These are phyloP conservation scores for Alternaria sp. DNA, from an alignment of 2,329 filamentous ascomycete genomes.

Conservation along the genomic window DNA sequence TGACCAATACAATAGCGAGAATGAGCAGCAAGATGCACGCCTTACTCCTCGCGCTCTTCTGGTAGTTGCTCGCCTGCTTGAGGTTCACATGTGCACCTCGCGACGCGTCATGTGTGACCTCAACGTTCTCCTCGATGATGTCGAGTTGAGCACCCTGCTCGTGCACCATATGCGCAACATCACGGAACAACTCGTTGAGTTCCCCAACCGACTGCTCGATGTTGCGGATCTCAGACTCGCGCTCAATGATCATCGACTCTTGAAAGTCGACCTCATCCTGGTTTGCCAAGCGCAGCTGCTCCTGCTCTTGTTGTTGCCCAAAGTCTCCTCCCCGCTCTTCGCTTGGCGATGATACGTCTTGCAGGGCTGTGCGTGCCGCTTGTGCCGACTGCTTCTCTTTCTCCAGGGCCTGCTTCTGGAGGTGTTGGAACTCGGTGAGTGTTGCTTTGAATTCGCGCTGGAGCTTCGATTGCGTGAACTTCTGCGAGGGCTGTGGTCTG, in stretches of 20 bases:
- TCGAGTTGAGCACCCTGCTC: conserved; percentile 92
- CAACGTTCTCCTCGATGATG: conserved; percentile 86
- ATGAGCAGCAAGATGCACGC: conserved; percentile 91
- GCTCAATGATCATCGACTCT: conserved; percentile 92
- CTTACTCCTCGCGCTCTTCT: conserved; percentile 94
- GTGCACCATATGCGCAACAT: conserved; percentile 95
- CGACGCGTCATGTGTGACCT: conserved; percentile 81
- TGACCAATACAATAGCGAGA: conserved; percentile 83
- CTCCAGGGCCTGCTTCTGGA: conserved; percentile 90
- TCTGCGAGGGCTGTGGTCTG: conserved; percentile 77
- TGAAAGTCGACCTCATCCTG: conserved; percentile 98
- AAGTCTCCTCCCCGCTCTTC: conserved; percentile 47
- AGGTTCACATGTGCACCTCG: conserved; percentile 85
- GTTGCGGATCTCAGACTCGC: conserved; percentile 94
- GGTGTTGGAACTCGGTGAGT: conserved; percentile 85
- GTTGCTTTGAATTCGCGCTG: conserved; percentile 91
- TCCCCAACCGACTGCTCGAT: conserved; percentile 97
- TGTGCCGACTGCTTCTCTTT: conserved; percentile 88
- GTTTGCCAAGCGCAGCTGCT: conserved; percentile 80
- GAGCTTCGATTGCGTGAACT: conserved; percentile 94
- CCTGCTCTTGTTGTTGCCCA: conserved; percentile 63
- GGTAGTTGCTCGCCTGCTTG: conserved; percentile 84
- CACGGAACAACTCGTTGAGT: conserved; percentile 93
- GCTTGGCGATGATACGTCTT: conserved; percentile 58
- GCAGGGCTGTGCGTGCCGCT: conserved; percentile 80